phyloP scores from a whole-genome alignment of 768 basidiomycete genomes.

The Boletus speciosus region DNA sequence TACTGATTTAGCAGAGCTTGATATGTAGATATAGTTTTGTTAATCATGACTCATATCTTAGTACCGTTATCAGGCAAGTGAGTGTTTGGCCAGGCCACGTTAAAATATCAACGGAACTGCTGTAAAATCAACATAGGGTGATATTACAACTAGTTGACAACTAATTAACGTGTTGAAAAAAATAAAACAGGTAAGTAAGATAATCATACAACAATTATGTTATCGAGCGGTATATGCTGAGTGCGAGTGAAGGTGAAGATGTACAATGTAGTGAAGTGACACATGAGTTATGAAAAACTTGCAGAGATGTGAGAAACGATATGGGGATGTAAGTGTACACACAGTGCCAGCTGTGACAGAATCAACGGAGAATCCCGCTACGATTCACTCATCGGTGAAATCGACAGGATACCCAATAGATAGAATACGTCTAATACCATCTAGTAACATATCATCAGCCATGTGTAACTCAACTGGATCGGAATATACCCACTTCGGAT shows the following conservation, averaged over 20 bases:
- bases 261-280: background rate
- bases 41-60: conserved; percentile 26
- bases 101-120: background rate
- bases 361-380: background rate
- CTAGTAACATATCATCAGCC: conserved; percentile 15
- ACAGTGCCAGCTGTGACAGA: background rate
- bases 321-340: background rate
- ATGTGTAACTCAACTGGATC: background rate
- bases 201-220: background rate
- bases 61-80: background rate
- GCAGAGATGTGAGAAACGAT: background rate
- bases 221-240: background rate
- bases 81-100: background rate
- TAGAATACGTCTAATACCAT: conserved; percentile 29
- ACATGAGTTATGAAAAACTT: background rate
- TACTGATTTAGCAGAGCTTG: background rate
- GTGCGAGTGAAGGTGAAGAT: background rate
- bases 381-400: conserved; percentile 8
- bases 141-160: background rate
- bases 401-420: conserved; percentile 16
- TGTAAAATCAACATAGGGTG: background rate
- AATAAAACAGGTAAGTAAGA: background rate
- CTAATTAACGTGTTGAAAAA: background rate
- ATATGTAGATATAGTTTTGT: background rate
- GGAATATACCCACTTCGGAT: conserved; percentile 11